These are phyloP conservation scores for Syncephalastrum monosporum DNA, from an alignment of 371 early-diverging fungal genomes.

Conservation along the genomic window DNA sequence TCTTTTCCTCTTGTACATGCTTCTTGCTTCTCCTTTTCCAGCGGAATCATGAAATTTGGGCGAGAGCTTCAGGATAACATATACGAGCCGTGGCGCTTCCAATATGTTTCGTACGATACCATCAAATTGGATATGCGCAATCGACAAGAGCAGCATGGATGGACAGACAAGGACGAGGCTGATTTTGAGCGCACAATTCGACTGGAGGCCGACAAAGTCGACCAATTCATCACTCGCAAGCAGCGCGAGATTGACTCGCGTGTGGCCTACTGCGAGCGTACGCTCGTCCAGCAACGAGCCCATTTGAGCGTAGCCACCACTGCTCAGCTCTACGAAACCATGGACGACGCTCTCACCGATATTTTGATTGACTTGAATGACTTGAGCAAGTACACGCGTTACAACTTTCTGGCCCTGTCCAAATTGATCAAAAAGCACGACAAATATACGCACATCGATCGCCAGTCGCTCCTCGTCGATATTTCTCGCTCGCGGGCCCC, in stretches of 20 bases:
- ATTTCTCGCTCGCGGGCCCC: slow-evolving; percentile 30
- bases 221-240: slow-evolving; percentile 58
- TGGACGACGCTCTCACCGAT: slow-evolving; percentile 76
- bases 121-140: slow-evolving; percentile 76
- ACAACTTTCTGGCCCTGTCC: slow-evolving; percentile 94
- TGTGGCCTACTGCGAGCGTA: slow-evolving; percentile 72
- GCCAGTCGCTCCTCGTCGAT: slow-evolving; percentile 25
- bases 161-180: slow-evolving; percentile 75
- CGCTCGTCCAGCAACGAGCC: slow-evolving; percentile 28
- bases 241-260: slow-evolving; percentile 86
- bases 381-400: slow-evolving; percentile 89
- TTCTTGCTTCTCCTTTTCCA: background rate
- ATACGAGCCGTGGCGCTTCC: slow-evolving; percentile 81
- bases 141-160: slow-evolving; percentile 34
- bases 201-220: slow-evolving; percentile 88
- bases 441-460: slow-evolving; percentile 31
- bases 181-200: slow-evolving; percentile 82
- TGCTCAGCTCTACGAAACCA: slow-evolving; percentile 38
- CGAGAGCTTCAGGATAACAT: slow-evolving; percentile 70
- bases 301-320: slow-evolving; percentile 18
- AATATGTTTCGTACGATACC: slow-evolving; percentile 83
- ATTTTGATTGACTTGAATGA: slow-evolving; percentile 87
- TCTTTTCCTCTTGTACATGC: slow-evolving; percentile 1
- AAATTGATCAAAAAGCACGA: slow-evolving; percentile 96
- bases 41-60: slow-evolving; percentile 77